A percentile compares a stretch with the other conserved stretches of the same genome.
phyloP scores from a whole-genome alignment of 768 basidiomycete genomes.

The Trametopsis cervina region DNA sequence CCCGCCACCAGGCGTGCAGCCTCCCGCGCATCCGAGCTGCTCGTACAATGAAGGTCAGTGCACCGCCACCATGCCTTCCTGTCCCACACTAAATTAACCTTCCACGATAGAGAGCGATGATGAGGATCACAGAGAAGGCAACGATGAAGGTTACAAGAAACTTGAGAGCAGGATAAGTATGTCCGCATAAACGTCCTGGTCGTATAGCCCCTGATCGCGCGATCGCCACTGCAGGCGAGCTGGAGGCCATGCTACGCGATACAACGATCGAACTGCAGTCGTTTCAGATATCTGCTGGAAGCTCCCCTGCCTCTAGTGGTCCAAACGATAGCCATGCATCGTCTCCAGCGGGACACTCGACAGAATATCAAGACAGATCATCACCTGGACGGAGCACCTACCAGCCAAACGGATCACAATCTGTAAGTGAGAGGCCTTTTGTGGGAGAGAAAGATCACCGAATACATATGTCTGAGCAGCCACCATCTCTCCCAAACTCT shows the following conservation, averaged over 20 bases:
- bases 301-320: background rate
- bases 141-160: constrained; percentile 53
- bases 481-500: too few relatives aligned
- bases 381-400: background rate
- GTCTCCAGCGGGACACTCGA: background rate
- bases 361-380: background rate
- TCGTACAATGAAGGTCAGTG: constrained; percentile 72
- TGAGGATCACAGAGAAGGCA: constrained; percentile 35
- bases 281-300: background rate
- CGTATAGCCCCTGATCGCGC: constrained; percentile 1
- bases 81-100: background rate
- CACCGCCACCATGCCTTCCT: background rate
- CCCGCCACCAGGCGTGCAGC: constrained; percentile 45
- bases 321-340: background rate
- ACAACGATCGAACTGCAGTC: constrained; percentile 30
- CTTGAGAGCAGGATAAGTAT: constrained; percentile 63
- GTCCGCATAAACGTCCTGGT: constrained; percentile 25
- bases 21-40: constrained; percentile 58
- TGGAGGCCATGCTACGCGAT: constrained; percentile 55
- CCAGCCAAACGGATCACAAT: background rate
- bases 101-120: constrained; percentile 27
- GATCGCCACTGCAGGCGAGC: constrained; percentile 39
- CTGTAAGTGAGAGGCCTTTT: background rate
- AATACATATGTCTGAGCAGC: background rate
- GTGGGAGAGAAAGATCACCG: background rate